Evolutionary conservation across 371 early-diverging fungal species (phyloP), one percentile per base, ranked within the genome.

Genomic region (Phascolomyces articulosus): DNA sequence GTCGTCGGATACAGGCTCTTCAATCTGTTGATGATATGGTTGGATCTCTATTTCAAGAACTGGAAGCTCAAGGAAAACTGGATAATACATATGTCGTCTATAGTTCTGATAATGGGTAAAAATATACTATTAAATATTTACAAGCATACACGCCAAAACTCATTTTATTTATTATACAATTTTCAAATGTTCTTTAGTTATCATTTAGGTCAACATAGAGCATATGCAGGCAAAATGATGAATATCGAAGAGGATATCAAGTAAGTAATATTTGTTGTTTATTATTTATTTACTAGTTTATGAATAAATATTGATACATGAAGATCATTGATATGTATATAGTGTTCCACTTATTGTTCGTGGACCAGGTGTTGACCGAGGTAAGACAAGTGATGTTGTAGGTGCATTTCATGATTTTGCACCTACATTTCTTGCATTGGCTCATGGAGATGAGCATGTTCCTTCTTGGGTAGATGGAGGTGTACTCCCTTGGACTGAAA

Each of bases 181-280:
- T 38, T 13, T 38, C 13, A 6, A 24, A 53, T 26, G 24, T n/a
- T n/a, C n/a, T n/a, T n/a, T 41, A 75, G 75, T 13, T 89, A 87
- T 49, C 90, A 89, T 66, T 70, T 89, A n/a, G 90, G 90, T 8
- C 83, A 84, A n/a, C 88, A 89, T 55, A 80, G 88, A 41, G 74
- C 87, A 29, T 78, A 69, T 47, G 77, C 86, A 9, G 89, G 89
- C 11, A 89, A 89, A 55, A 71, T 71, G n/a, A 75, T 83, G 16
- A 77, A 85, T 21, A 75, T 78, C 51, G 87, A 89, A 62, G 86
- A 86, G 64, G 89, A 87, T 54, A 82, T 87, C 56, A 82, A 84
- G 80, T 77, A 74, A 68, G 63, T 49, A 18, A 48, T 6, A 18
- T 7, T 51, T 16, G 26, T 28, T 24, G n/a, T n/a, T n/a, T n/a